Evolutionary conservation across 2,329 filamentous ascomycete genomes (phyloP).

Genomic region (Aureobasidium mangrovei): DNA sequence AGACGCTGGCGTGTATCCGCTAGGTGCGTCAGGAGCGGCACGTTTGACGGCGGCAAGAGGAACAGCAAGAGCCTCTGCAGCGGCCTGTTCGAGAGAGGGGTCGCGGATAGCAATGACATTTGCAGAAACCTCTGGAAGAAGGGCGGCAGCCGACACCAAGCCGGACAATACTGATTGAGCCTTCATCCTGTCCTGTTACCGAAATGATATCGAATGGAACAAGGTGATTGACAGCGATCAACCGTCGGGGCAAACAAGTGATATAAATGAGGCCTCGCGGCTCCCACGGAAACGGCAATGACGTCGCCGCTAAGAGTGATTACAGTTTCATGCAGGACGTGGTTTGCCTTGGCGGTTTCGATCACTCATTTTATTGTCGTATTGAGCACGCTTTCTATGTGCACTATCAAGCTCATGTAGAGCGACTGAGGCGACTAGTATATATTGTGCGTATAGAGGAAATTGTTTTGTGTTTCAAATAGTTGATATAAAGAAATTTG

Average conservation of each 20-base stretch:
- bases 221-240: not conserved
- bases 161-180: conserved; percentile 7
- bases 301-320: conserved; percentile 3
- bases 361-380: conserved; percentile 1
- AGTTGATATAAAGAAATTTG: too few species aligned
- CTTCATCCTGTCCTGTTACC: conserved; percentile 2
- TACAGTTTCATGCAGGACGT: conserved; percentile 11
- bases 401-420: not conserved
- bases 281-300: conserved; percentile 8
- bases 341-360: not conserved
- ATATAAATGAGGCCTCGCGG: conserved; percentile 1
- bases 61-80: conserved; percentile 13
- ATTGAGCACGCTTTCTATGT: not conserved
- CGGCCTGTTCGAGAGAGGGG: conserved; percentile 10
- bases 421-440: too few species aligned
- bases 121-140: conserved; percentile 1
- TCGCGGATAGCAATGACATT: conserved; percentile 10
- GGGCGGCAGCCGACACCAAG: conserved; percentile 8
- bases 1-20: conserved; percentile 61
- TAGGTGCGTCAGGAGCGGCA: conserved; percentile 45
- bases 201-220: not conserved
- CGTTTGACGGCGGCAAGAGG: conserved; percentile 16
- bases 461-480: not conserved
- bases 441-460: not conserved
- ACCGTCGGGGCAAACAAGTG: conserved; percentile 1